Conservation (phyloP, 2,329 filamentous ascomycete species). For the Aspergillus awamori region DNA sequence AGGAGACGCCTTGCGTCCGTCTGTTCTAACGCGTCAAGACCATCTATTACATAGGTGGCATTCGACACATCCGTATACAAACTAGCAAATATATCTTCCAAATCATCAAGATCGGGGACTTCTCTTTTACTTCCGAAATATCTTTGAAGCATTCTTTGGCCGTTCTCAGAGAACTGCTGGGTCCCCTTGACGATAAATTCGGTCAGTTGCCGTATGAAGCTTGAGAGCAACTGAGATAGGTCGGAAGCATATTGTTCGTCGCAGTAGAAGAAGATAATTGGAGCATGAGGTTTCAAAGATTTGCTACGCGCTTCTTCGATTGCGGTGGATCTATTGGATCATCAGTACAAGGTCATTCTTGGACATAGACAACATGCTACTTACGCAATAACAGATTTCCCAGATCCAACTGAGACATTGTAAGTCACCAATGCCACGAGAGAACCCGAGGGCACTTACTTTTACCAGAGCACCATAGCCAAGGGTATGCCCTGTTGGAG, state of each 20-base stretch:
- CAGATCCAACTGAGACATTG: slow-evolving; percentile 15
- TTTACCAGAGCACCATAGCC: slow-evolving; percentile 26
- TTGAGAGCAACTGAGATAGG: slow-evolving; percentile 19
- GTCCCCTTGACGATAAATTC: slow-evolving; percentile 4
- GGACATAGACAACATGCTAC: not conserved
- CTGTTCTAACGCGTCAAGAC: slow-evolving; percentile 20
- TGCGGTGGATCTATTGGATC: slow-evolving; percentile 11
- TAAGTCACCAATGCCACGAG: not conserved
- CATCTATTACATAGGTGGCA: slow-evolving; percentile 23
- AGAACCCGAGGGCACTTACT: slow-evolving; percentile 15
- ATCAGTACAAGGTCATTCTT: not conserved
- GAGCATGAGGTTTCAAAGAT: not conserved
- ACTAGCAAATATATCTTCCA: slow-evolving; percentile 17
- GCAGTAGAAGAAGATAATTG: slow-evolving; percentile 25
- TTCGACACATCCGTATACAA: slow-evolving; percentile 15
- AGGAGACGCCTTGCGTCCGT: slow-evolving; percentile 11
- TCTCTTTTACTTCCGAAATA: slow-evolving; percentile 21
- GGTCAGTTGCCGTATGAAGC: slow-evolving; percentile 25
- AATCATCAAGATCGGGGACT: slow-evolving; percentile 22
- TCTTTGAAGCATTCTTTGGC: not conserved
- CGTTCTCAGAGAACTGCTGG: slow-evolving; percentile 1
- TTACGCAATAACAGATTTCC: slow-evolving; percentile 21
- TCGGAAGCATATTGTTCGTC: slow-evolving; percentile 15
- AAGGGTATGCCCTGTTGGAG: slow-evolving; percentile 10
- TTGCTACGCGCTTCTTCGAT: slow-evolving; percentile 20